Conservation (phyloP, 192 early-diverging fungal genomes). For the Coemansia sp. region DNA sequence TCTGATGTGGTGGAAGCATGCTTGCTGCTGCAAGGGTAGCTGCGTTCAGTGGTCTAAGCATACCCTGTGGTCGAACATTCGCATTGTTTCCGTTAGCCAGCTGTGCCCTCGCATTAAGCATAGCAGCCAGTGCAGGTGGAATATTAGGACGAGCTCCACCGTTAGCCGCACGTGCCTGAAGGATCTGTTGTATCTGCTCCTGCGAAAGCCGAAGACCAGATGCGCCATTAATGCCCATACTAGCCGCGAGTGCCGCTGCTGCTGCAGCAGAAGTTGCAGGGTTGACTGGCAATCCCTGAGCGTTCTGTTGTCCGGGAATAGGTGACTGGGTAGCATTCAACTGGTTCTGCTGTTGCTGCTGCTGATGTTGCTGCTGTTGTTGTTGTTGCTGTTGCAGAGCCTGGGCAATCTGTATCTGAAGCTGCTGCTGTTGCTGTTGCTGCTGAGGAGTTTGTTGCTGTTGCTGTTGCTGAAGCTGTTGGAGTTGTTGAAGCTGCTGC, state of each 20-base stretch:
- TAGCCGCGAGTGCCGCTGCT: neutral
- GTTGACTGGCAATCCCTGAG: neutral
- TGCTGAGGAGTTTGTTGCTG: neutral
- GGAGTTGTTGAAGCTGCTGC: constrained; percentile 24
- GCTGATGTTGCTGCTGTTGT: constrained; percentile 5
- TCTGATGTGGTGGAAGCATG: constrained; percentile 41
- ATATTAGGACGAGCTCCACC: constrained; percentile 28
- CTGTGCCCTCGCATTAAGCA: constrained; percentile 38
- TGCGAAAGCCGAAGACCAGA: constrained; percentile 31
- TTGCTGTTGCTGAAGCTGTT: constrained; percentile 14
- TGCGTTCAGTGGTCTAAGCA: constrained; percentile 22
- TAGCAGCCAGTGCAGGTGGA: constrained; percentile 38
- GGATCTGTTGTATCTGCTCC: constrained; percentile 41
- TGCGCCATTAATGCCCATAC: constrained; percentile 15
- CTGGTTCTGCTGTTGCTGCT: constrained; percentile 15
- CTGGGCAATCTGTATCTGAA: too few species aligned
- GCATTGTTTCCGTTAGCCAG: constrained; percentile 18
- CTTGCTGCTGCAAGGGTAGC: constrained; percentile 17
- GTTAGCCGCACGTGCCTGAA: constrained; percentile 47
- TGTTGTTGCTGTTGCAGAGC: constrained; percentile 8
- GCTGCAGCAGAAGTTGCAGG: neutral
- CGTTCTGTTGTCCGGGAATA: constrained; percentile 14
- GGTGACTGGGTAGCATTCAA: constrained; percentile 7
- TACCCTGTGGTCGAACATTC: constrained; percentile 9
- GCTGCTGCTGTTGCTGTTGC: constrained; percentile 19